Base-by-base conservation (phyloP, 1,284 basidiomycete species). In the Cystobasidium slooffiae region DNA sequence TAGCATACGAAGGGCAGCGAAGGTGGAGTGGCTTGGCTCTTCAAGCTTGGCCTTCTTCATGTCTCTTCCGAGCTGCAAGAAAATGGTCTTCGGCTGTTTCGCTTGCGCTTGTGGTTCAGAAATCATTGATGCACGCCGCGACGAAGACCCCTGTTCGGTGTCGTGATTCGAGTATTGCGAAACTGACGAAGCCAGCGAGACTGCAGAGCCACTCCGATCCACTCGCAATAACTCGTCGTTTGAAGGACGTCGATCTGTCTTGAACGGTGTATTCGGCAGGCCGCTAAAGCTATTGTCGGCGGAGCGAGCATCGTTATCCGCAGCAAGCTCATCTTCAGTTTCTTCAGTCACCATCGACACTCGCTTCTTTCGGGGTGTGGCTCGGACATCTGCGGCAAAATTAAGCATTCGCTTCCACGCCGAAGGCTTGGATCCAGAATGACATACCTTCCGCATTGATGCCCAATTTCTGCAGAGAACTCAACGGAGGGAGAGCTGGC, bases 21-120 rank as follows among this genome's bases (percentile, higher is more conserved):
- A 88, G 0, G 90, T 89, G 67, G 76, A 47, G 78, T 76, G 73
- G 58, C 91, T 83, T 0, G 86, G 87, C 5, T 88, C 85, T 68
- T 93, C 91, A 53, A 97, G 85, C 9, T 81, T 84, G 1, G 89
- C 89, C 81, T 96, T 97, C 84, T 96, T 95, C 59, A 96, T 93
- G 80, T 96, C 93, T 46, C 93, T 86, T 0, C 94, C 94, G 6
- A 97, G 86, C 80, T 97, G 94, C 65, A 99, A 85, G 83, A 94
- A 99, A 18, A 96, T 88, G 0, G 88, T 86, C 65, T 88, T 83
- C 49, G 37, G 64, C 5, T 10, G 37, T n/a, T 84, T 83, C 46
- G 84, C 84, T 0, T 84, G 47, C 37, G 22, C 77, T 64, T 78
- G 78, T 18, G 69, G 66, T 8, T 63, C 53, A 31, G 31, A 5